These are phyloP conservation scores for Rhizophagus sp. DNA, from an alignment of 192 early-diverging fungal genomes.

Conservation along the genomic window DNA sequence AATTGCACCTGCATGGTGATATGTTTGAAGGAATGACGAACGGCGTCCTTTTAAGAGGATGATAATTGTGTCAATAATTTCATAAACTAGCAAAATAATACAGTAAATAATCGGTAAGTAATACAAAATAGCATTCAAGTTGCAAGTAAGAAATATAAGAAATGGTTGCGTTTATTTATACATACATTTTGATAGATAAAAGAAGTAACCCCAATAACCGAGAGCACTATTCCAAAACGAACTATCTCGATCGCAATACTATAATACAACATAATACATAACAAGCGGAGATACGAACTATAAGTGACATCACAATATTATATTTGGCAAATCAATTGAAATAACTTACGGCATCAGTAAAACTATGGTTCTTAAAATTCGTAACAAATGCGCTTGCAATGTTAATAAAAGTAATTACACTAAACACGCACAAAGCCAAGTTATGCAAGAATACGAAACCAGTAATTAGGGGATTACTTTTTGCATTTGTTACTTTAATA, in stretches of 20 bases:
- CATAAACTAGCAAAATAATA: conserved; percentile 56
- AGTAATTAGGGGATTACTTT: conserved; percentile 60
- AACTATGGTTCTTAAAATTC: conserved; percentile 44
- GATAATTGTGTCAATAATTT: conserved; percentile 86
- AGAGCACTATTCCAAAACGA: conserved; percentile 69
- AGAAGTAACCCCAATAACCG: conserved; percentile 82
- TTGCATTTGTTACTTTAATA: conserved; percentile 36
- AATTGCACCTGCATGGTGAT: conserved; percentile 86
- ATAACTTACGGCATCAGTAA: conserved; percentile 61
- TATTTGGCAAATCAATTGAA: background rate
- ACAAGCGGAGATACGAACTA: background rate
- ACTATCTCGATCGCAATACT: conserved; percentile 68
- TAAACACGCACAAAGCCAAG: conserved; percentile 67
- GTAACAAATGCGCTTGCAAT: conserved; percentile 59
- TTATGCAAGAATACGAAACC: conserved; percentile 79
- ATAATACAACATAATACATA: conserved; percentile 2
- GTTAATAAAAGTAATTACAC: conserved; percentile 66
- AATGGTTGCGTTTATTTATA: background rate
- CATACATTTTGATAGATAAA: conserved; percentile 80
- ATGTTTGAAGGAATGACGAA: conserved; percentile 79
- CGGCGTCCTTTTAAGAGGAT: conserved; percentile 77
- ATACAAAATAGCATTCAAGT: background rate
- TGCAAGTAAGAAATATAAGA: too few species aligned
- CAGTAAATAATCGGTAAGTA: background rate
- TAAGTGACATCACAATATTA: background rate